A percentile compares a stretch with the other conserved stretches of the same genome.
Evolutionary conservation across 2,329 filamentous ascomycete species (phyloP).

Genomic region (Ascochyta rabiei): DNA sequence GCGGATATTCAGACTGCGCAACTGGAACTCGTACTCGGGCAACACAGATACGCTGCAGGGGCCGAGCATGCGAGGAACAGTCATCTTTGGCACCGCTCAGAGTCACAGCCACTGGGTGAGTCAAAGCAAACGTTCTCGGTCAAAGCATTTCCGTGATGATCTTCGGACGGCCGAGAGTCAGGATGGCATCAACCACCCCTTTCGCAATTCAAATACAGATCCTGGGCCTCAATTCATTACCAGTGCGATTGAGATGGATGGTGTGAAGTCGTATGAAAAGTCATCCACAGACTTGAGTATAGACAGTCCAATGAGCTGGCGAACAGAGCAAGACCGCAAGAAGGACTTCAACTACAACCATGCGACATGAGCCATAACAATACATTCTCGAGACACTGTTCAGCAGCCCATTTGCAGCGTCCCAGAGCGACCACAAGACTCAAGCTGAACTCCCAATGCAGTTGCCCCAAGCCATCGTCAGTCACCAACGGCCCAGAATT

Average conservation of each 20-base stretch:
- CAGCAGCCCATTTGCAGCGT: constrained; percentile 13
- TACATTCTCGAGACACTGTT: constrained; percentile 5
- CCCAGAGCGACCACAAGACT: constrained; percentile 8
- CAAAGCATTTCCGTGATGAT: constrained; percentile 21
- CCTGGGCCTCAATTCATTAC: constrained; percentile 30
- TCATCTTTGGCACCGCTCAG: constrained; percentile 3
- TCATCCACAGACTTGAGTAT: constrained; percentile 15
- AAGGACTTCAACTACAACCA: constrained; percentile 20
- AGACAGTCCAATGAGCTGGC: constrained; percentile 21
- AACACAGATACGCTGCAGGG: constrained; percentile 6
- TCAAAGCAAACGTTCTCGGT: constrained; percentile 15
- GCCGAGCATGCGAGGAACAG: constrained; percentile 4
- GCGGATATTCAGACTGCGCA: constrained; percentile 50
- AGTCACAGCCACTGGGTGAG: constrained; percentile 21
- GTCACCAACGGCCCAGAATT: constrained; percentile 1
- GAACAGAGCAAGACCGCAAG: constrained; percentile 17
- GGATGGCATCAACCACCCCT: constrained; percentile 28
- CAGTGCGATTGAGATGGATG: constrained; percentile 34
- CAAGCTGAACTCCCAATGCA: constrained; percentile 10
- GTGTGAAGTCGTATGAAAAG: constrained; percentile 19
- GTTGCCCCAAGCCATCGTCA: background rate
- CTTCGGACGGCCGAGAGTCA: constrained; percentile 29
- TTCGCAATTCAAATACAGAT: constrained; percentile 22
- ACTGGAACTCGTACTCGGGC: constrained; percentile 39
- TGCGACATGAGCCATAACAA: constrained; percentile 17